Conservation (phyloP, 352 stramenopile genomes). For the Globisporangium orthogonon region DNA sequence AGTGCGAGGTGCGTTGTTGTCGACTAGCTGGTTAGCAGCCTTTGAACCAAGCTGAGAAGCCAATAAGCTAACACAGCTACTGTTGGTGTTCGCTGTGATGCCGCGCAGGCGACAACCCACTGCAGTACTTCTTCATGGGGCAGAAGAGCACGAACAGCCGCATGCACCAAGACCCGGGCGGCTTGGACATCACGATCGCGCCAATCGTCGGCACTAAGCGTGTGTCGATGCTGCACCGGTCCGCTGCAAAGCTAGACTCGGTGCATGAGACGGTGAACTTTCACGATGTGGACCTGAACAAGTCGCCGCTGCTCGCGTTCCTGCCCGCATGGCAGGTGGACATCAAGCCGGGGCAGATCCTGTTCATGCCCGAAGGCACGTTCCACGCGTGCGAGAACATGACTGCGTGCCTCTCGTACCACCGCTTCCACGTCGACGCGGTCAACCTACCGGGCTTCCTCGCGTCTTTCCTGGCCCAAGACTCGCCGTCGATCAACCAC, state of each 20-base stretch:
- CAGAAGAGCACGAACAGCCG: slow-evolving; percentile 82
- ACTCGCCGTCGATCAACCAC: slow-evolving; percentile 88
- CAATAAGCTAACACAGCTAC: too few species aligned
- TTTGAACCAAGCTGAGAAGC: too few species aligned
- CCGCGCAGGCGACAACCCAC: slow-evolving; percentile 63
- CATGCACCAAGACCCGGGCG: slow-evolving; percentile 88
- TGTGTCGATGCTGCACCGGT: slow-evolving; percentile 66
- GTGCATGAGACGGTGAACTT: slow-evolving; percentile 80
- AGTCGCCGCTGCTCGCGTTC: slow-evolving; percentile 84
- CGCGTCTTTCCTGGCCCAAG: slow-evolving; percentile 83
- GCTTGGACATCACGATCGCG: slow-evolving; percentile 91
- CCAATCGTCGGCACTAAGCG: slow-evolving; percentile 87
- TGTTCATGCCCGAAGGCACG: slow-evolving; percentile 91
- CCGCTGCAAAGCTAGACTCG: slow-evolving; percentile 79
- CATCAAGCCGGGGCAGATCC: slow-evolving; percentile 90
- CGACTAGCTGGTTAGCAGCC: too few species aligned
- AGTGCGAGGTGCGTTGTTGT: slow-evolving; percentile 32
- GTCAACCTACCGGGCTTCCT: slow-evolving; percentile 91
- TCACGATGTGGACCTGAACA: slow-evolving; percentile 77
- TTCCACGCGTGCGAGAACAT: slow-evolving; percentile 91
- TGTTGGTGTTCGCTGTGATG: too few species aligned
- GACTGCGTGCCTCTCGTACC: slow-evolving; percentile 92
- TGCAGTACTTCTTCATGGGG: slow-evolving; percentile 96
- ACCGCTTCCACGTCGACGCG: slow-evolving; percentile 90
- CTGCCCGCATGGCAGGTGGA: slow-evolving; percentile 82